Percentiles rank a stretch among this genome's conserved stretches.
Conservation (phyloP, 2,329 filamentous ascomycete genomes). For the Xylariaceae sp. region DNA sequence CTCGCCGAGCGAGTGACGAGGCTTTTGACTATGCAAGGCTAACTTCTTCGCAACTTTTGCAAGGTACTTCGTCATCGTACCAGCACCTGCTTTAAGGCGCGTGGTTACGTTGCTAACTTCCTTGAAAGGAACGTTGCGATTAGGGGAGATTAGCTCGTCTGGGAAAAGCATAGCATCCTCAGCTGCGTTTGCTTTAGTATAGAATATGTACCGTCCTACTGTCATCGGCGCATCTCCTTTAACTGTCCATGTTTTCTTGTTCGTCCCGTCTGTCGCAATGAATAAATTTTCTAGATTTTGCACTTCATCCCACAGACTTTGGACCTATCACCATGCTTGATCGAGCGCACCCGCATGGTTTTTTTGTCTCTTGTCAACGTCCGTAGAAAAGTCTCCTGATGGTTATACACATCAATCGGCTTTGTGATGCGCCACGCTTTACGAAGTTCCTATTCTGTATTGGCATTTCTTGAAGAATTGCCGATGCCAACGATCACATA, state of each 20-base stretch:
- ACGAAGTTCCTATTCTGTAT: constrained; percentile 34
- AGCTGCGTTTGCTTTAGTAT: constrained; percentile 38
- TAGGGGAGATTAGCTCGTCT: constrained; percentile 28
- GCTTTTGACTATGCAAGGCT: constrained; percentile 3
- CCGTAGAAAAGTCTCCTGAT: constrained; percentile 34
- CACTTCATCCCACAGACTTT: constrained; percentile 37
- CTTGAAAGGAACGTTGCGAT: constrained; percentile 34
- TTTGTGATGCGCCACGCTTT: constrained; percentile 36
- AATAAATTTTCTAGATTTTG: constrained; percentile 28
- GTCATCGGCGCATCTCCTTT: constrained; percentile 3
- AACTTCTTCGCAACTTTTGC: constrained; percentile 11
- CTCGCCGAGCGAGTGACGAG: neutral
- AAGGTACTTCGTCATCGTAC: constrained; percentile 27
- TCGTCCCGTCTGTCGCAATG: constrained; percentile 20
- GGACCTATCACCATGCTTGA: constrained; percentile 33
- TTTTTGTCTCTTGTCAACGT: constrained; percentile 35
- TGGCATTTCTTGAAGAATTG: constrained; percentile 2
- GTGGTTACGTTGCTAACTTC: constrained; percentile 38
- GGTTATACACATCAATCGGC: constrained; percentile 33
- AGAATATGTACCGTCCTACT: constrained; percentile 27
- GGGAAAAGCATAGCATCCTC: constrained; percentile 38
- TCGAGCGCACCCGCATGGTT: constrained; percentile 37
- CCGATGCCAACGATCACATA: constrained; percentile 9
- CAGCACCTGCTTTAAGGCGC: constrained; percentile 29
- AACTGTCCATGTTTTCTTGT: constrained; percentile 14